Base-by-base conservation (phyloP, 306 rosid genomes). In the Citrullus mucosospermus region DNA sequence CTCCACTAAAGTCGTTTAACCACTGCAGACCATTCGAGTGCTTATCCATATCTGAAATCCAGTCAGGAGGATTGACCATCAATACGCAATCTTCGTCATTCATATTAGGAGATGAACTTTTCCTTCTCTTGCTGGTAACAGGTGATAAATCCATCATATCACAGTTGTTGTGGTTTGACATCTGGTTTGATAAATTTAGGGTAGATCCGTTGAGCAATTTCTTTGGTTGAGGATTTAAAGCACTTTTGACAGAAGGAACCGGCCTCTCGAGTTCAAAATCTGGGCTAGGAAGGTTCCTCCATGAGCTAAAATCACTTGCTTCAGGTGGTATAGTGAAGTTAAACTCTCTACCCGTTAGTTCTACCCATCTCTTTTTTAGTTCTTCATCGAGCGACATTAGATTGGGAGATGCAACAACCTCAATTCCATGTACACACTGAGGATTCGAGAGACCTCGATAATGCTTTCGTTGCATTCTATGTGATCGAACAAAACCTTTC, bases 401-500 rank as follows among this genome's bases (percentile, higher is more conserved):
- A 84, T 73, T 87, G 69, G 98, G 98, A 6, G 93, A 75, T 36
- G 83, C 79, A 80, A 89, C 89, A 78, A 92, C 88, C 86, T 90
- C 89, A 39, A 94, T 84, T 75, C 97, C 98, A 50, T 94, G 98
- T 69, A 94, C 90, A 78, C 98, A 94, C 76, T 94, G 98, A 48
- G 98, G 98, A 60, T 94, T 94, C 0, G 98, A 94, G 25, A 94
- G 91, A 56, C 98, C 98, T 74, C 98, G 82, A 53, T 94, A 94
- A 81, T 90, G 97, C 87, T 94, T 94, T 43, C 98, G 79, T 16
- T 94, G 98, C 98, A 94, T 94, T 90, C 98, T 80, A 82, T 94
- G 98, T 32, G 98, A 94, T 12, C 97, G 89, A 76, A 85, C 96
- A 69, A 94, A 94, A 39, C 98, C 98, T 83, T 83, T 94, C 83